Base-by-base conservation (phyloP, 2,329 filamentous ascomycete species). In the Aspergillus neoniger region DNA sequence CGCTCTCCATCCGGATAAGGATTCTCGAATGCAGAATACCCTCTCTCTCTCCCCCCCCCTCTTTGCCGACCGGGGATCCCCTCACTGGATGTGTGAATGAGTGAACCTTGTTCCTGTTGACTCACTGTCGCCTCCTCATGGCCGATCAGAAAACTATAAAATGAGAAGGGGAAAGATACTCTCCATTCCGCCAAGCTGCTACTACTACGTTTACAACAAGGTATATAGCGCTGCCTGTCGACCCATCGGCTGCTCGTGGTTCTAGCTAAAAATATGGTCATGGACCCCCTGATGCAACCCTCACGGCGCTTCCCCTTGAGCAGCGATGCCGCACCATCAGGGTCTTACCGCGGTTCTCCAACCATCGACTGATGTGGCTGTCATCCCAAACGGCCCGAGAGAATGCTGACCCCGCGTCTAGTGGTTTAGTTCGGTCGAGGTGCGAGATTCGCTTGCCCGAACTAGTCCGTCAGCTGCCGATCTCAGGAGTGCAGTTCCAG, bases 381-480 rank as follows among this genome's bases (percentile, higher is more conserved):
- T 55, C 53, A 55, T 47, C 53, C 53, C 39, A 55, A 55, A 55
- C 52, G 52, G 52, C 52, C 52, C 52, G 52, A 55, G 38, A 55
- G 38, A 43, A 30, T 30, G 25, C 47, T 50, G 47, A 50, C 47
- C 47, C 47, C 47, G 47, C 47, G 47, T 50, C 47, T 50, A 50
- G 47, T 50, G 19, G 28, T 50, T 36, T 50, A 50, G 47, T 50
- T 50, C 25, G 47, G 47, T 30, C 47, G 44, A 32, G 47, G 47
- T 50, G 47, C 47, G 25, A 30, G 23, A 30, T 17, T 17, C 25
- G 47, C 25, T 17, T 23, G 41, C 41, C 41, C 41, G 41, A 44
- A 44, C 41, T 23, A 44, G 41, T 21, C 41, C 41, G 41, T 44
- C 41, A 44, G 41, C 19, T 44, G 41, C 41, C 41, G 41, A 44